Evolutionary conservation across 2,329 filamentous ascomycete species (phyloP).

Genomic region (Capronia americana): DNA sequence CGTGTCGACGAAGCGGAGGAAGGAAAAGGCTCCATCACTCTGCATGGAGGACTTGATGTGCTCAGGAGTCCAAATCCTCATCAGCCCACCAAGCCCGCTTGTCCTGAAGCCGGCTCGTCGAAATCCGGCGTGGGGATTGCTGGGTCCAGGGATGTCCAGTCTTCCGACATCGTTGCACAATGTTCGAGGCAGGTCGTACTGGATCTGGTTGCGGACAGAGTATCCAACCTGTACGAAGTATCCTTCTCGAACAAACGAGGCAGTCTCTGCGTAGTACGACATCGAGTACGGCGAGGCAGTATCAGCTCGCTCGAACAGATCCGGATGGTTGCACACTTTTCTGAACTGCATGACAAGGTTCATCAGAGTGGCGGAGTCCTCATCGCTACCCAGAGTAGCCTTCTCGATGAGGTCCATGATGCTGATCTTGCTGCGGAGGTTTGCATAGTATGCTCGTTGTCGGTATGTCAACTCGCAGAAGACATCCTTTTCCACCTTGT

Average conservation of each 20-base stretch:
- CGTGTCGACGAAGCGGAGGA: conserved; percentile 82
- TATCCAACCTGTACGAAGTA: conserved; percentile 80
- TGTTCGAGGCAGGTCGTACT: conserved; percentile 80
- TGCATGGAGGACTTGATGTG: conserved; percentile 73
- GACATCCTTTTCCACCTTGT: conserved; percentile 96
- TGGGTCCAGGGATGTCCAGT: conserved; percentile 72
- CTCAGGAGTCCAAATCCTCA: conserved; percentile 89
- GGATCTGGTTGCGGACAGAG: conserved; percentile 83
- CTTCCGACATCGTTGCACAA: conserved; percentile 83
- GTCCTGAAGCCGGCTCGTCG: conserved; percentile 70
- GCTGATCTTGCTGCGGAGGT: conserved; percentile 94
- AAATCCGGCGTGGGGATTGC: conserved; percentile 68
- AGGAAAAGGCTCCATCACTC: conserved; percentile 72
- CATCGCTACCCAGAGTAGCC: conserved; percentile 89
- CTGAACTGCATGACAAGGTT: conserved; percentile 99
- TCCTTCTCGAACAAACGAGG: conserved; percentile 91
- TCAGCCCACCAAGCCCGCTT: conserved; percentile 76
- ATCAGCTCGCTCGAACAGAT: conserved; percentile 93
- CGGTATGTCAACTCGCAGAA: conserved; percentile 97
- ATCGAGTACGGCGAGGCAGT: conserved; percentile 84
- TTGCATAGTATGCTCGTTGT: conserved; percentile 90
- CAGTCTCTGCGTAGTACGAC: conserved; percentile 90
- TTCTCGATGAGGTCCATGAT: conserved; percentile 99
- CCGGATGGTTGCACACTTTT: conserved; percentile 98
- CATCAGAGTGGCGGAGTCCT: conserved; percentile 95